Evolutionary conservation across 1,284 basidiomycete species (phyloP), one percentile per base, ranked within the genome.

Genomic region (Ustilago hordei): DNA sequence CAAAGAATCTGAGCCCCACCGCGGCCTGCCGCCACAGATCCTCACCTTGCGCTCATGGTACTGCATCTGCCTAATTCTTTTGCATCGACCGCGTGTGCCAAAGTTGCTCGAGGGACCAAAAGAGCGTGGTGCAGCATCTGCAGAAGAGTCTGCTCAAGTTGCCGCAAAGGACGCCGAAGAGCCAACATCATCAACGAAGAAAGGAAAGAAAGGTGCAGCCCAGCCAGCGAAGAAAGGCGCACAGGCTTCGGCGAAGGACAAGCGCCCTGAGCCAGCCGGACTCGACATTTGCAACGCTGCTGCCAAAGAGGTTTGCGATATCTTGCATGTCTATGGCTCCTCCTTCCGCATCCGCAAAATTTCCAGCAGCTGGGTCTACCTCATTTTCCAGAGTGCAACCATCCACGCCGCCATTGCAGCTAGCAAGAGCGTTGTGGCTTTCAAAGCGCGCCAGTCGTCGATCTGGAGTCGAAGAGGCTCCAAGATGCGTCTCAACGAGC

Each of bases 301-400:
- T 4, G 78, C 78, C 23, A 68, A 62, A 23, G 69, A 72, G 32
- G 70, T 79, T 4, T 79, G 78, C 39, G 73, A 73, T 55, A 75
- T 79, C n/a, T 59, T 79, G 19, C 61, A 77, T 19, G 69, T 71
- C 23, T 79, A 79, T 47, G 75, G 65, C 53, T 64, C 71, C 3
- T 78, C 78, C 2, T 79, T 79, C 59, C 73, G 69, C 23, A 74
- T 77, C 41, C 69, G 73, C 34, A 79, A 79, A 64, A 77, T 79
- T 36, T 73, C 78, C 23, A 66, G 67, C 12, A 68, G 64, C 36
- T 79, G 78, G 78, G 78, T 79, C 19, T 79, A 79, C 41, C 64
- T 79, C 57, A 78, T 79, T 64, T 79, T 79, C 58, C 78, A 79
- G 35, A 64, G 58, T 28, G 78, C 78, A 23, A 79, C 78, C 38